phyloP scores from a whole-genome alignment of 305 asterid species.

The Lippia alba region DNA sequence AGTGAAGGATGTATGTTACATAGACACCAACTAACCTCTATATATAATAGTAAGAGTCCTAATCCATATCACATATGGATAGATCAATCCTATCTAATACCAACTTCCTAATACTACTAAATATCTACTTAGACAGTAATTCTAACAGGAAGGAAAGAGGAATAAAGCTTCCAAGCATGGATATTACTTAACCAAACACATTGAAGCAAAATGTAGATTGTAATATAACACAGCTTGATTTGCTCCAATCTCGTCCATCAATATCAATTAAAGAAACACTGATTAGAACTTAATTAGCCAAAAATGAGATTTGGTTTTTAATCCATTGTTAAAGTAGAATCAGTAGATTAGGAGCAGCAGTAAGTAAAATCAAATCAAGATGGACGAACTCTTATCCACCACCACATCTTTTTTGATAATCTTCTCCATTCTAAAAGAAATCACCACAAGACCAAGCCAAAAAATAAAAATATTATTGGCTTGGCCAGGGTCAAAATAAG shows the following conservation, averaged over 20 bases:
- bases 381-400: not conserved
- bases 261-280: conserved; percentile 3
- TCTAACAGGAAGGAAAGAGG: no score
- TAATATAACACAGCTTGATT: not conserved
- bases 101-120: no score
- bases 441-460: not conserved
- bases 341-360: conserved; percentile 2
- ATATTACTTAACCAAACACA: not conserved
- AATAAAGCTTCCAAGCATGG: no score
- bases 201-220: conserved; percentile 11
- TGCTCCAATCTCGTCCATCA: not conserved
- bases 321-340: conserved; percentile 15
- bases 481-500: not conserved
- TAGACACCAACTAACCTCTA: no score
- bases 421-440: not conserved
- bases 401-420: not conserved
- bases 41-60: no score
- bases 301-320: conserved; percentile 1
- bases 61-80: no score
- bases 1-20: no score
- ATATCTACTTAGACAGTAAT: no score
- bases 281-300: conserved; percentile 2
- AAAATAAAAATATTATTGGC: conserved; percentile 7
- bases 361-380: conserved; percentile 17
- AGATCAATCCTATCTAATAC: no score